Conservation (phyloP, 768 basidiomycete genomes). For the Neoboletus magnificus region DNA sequence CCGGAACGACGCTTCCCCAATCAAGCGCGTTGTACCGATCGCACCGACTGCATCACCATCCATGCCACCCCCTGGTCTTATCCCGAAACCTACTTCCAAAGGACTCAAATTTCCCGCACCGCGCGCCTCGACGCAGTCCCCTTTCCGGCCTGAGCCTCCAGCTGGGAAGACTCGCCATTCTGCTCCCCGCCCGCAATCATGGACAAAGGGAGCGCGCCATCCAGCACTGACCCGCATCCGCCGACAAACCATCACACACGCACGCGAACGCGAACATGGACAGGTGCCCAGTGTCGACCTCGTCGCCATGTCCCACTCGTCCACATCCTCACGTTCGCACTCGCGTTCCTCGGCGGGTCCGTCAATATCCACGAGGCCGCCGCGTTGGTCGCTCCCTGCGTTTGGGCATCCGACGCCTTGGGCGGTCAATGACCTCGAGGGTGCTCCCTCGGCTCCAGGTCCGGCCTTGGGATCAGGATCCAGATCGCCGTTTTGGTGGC, state of each 20-base stretch:
- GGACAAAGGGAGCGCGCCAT: slow-evolving; percentile 4
- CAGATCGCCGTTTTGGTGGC: slow-evolving; percentile 1
- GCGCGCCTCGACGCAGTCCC: slow-evolving; percentile 15
- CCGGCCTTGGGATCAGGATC: not conserved
- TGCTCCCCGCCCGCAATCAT: not conserved
- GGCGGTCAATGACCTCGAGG: not conserved
- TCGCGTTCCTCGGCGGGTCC: slow-evolving; percentile 6
- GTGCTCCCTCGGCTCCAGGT: not conserved
- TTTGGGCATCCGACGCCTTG: slow-evolving; percentile 1
- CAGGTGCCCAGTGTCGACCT: slow-evolving; percentile 25
- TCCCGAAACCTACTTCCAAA: not conserved
- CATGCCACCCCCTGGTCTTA: not conserved
- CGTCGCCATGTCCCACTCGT: slow-evolving; percentile 11
- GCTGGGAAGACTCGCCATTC: not conserved
- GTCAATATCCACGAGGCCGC: not conserved
- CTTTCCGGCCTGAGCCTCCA: slow-evolving; percentile 15
- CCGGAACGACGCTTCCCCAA: not conserved
- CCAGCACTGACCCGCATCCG: slow-evolving; percentile 12
- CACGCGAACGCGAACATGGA: not conserved
- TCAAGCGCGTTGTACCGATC: not conserved
- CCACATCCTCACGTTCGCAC: slow-evolving; percentile 10
- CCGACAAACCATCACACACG: slow-evolving; percentile 14
- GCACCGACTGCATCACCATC: not conserved
- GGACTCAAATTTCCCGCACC: slow-evolving; percentile 16
- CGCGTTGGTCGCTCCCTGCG: slow-evolving; percentile 22